Base-by-base conservation (phyloP, 2,329 filamentous ascomycete species). In the Zarea fungicola region DNA sequence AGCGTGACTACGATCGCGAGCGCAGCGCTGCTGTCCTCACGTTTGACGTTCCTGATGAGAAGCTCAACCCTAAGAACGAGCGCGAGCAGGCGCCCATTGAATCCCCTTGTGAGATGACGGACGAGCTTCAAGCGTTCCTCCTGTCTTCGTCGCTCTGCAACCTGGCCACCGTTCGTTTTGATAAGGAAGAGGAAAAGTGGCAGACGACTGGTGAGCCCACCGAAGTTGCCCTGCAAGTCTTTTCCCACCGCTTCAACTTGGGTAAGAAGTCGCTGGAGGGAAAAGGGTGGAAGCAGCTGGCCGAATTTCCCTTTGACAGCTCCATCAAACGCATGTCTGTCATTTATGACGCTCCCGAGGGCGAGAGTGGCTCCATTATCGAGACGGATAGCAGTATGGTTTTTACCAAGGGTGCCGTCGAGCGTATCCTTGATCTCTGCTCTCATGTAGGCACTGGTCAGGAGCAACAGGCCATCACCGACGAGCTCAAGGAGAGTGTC, bases 281-380 rank as follows among this genome's bases (percentile, higher is more conserved):
- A 3, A 61, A 68, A 5, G 76, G 76, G n/a, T 84, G 82, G 80
- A 77, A 76, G 55, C 76, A 84, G 57, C 64, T 84, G 1, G 77
- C 81, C 45, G 87, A 90, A 59, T 87, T 87, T 53, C 85, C 85
- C n/a, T 91, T 90, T 59, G 85, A 90, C 64, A 87, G 83, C 49
- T 77, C 77, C 57, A 81, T 89, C 62, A 90, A 90, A 75, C 82
- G 84, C 58, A 90, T 90, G 86, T 87, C 84, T 8, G 85, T 89
- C 49, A 76, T 89, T 39, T 89, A 87, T 65, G 73, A 79, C 41
- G 67, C 66, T 6, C 76, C 76, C 1, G 55, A 60, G 5, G 62
- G 62, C 7, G 68, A 73, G 29, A 64, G 62, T 3, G 61, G 61
- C 9, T 67, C 62, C 18, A 65, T 72, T 10, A 60, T 68, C 13